Conservation (phyloP, 345 rosid genomes). For the Aurinia saxatilis region DNA sequence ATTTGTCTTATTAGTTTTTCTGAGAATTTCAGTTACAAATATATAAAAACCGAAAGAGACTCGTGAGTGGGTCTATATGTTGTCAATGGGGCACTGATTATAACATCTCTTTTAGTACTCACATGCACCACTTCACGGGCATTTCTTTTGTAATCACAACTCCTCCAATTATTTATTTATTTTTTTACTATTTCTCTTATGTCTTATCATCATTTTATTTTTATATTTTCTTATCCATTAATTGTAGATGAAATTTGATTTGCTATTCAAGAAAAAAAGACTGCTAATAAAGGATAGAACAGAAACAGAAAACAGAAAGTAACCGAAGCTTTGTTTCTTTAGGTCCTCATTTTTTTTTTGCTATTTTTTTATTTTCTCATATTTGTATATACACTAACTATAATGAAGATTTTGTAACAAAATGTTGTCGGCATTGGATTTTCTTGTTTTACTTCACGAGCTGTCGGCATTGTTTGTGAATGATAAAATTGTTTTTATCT, state of each 20-base stretch:
- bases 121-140: conserved; percentile 98
- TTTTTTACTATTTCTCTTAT: not conserved
- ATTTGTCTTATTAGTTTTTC: not conserved
- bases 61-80: conserved; percentile 79
- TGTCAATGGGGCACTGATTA: conserved; percentile 61
- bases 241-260: not conserved
- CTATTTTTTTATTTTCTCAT: not conserved
- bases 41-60: conserved; percentile 32
- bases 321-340: conserved; percentile 23
- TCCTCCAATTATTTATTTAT: conserved; percentile 20
- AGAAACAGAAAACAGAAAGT: conserved; percentile 29
- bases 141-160: conserved; percentile 40
- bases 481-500: not conserved
- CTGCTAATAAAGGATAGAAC: conserved; percentile 8
- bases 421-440: conserved; percentile 15
- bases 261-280: not conserved
- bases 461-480: conserved; percentile 16
- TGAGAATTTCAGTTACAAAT: not conserved
- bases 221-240: not conserved
- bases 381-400: not conserved
- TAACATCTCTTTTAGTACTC: conserved; percentile 72
- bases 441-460: not conserved
- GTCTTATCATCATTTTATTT: no score
- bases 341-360: not conserved
- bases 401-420: not conserved